Evolutionary conservation across 106 monocot genomes (phyloP).

Genomic region (Dendrobium catenatum): DNA sequence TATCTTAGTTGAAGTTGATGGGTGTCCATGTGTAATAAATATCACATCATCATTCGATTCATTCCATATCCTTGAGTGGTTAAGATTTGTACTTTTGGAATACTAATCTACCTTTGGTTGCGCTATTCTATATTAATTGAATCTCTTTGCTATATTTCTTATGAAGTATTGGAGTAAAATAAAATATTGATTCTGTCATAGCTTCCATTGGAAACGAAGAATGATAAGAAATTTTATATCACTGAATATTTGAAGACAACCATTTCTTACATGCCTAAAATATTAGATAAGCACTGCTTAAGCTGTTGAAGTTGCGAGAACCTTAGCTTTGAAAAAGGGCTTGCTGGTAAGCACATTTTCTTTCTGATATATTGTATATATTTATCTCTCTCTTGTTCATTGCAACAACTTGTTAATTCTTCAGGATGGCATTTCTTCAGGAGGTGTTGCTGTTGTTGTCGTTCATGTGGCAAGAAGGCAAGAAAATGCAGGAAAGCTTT

Average conservation of each 20-base stretch:
- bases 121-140: background rate
- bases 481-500: constrained; percentile 97
- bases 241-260: background rate
- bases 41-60: too few species aligned
- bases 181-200: background rate
- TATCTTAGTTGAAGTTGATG: too few species aligned
- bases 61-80: background rate
- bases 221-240: background rate
- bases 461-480: constrained; percentile 73
- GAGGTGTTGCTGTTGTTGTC: constrained; percentile 86
- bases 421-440: constrained; percentile 95
- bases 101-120: background rate
- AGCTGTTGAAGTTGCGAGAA: constrained; percentile 88
- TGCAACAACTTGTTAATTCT: background rate
- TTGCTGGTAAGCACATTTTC: constrained; percentile 47
- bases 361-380: constrained; percentile 1
- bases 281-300: constrained; percentile 73
- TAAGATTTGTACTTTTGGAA: background rate
- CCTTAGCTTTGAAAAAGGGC: constrained; percentile 81
- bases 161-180: background rate
- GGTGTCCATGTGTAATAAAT: too few species aligned
- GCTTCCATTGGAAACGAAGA: background rate
- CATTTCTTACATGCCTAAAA: constrained; percentile 7
- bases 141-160: background rate
- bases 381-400: background rate